Evolutionary conservation across 2,329 filamentous ascomycete species (phyloP), one percentile per base, ranked within the genome.

Genomic region (Fusarium buxicola): DNA sequence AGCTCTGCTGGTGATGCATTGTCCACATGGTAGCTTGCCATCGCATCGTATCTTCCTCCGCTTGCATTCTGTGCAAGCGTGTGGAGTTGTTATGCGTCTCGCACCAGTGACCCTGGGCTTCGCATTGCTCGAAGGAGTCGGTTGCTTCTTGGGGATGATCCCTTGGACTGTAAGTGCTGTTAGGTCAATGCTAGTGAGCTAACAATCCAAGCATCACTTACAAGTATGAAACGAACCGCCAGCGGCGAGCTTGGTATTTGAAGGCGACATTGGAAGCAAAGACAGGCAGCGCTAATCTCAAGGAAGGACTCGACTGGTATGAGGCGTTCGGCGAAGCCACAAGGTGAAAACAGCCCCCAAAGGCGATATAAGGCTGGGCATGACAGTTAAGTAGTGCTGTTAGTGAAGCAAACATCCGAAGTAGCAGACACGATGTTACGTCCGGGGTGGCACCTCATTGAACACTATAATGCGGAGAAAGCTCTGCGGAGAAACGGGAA

Each of bases 11-110:
- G 91, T 93, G 55, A 91, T 84, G 73, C 92, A 95, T 73, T 93
- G 91, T 32, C 91, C 90, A 72, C 92, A 95, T 10, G 92, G 92
- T 71, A 92, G 89, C 65, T 89, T 86, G 51, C 92, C 92, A 78
- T 94, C 91, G 72, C 92, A 95, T 63, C 92, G 89, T 54, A 94
- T 94, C 76, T 94, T 95, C 60, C 91, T 85, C 66, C 91, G 84
- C 72, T 92, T 89, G 78, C 91, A 92, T 69, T 91, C 89, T 43
- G 90, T 88, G 74, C 90, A 92, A 32, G 90, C 90, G 70, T 90
- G 83, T 24, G 82, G 81, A 55, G 82, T 85, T 31, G 83, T 85
- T 68, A 84, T 83, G 64, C 83, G 79, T 38, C 74, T 84, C 83
- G 43, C 77, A 8, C 75, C 73, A 8, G 69, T 72, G 31, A 75